Evolutionary conservation across 2,329 filamentous ascomycete species (phyloP), one percentile per base, ranked within the genome.

Genomic region (Catunica adiposa): DNA sequence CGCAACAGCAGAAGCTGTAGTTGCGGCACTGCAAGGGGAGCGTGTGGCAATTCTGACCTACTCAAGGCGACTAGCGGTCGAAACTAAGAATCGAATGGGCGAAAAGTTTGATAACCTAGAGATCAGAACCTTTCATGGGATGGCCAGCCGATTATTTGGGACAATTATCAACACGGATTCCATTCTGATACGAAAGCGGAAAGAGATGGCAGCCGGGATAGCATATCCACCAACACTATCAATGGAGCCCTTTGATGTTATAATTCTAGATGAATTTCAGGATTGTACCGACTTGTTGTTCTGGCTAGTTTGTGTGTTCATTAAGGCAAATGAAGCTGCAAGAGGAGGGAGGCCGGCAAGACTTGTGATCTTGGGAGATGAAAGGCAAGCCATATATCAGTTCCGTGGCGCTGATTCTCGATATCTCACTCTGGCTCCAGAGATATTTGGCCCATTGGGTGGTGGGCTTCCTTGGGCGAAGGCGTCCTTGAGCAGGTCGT

Each of bases 221-320:
- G 23, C 17, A 20, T 38, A 17, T 37, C 55, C 59, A 25, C 64
- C 64, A 5, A 4, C 17, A 22, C 65, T 64, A 62, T 51, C 7
- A 2, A 58, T n/a, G 7, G 22, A 29, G 9, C 62, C 62, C 14
- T 66, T 63, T 53, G 63, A 67, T n/a, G 62, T 66, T 3, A 58
- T 67, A 29, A 61, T 66, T 3, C 37, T 66, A 8, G 65, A 67
- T 31, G 65, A 67, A 54, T 61, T 67, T 20, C 65, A 66, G 29
- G 65, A 67, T 31, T 67, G 64, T 25, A 65, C 62, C 1, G 59
- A 61, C 5, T 26, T 58, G 23, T 56, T 64, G 1, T 66, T 64
- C 51, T 66, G 61, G 63, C 54, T 66, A 2, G 54, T 59, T 0
- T 58, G 25, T 20, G 57, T 59, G n/a, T 65, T 67, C 15, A 58